These are phyloP conservation scores for Oropetium thomaeum DNA, from an alignment of 176 grass and related monocot genomes.

Conservation along the genomic window DNA sequence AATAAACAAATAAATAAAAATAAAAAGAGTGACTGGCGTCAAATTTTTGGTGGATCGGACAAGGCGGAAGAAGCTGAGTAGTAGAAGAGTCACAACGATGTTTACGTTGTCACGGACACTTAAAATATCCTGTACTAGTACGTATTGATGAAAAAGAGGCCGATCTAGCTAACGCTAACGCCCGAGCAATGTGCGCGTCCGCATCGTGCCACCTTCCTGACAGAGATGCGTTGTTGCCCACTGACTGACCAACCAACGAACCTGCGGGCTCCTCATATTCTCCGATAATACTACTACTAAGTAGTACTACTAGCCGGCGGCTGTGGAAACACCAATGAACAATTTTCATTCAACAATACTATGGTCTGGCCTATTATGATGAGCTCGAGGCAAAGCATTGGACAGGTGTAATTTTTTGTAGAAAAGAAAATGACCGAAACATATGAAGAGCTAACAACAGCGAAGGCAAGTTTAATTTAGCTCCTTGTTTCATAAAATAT, in stretches of 20 bases:
- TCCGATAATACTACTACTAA: too few species aligned
- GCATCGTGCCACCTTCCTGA: slow-evolving; percentile 34
- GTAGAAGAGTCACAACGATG: not conserved
- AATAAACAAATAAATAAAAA: too few species aligned
- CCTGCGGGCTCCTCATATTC: not conserved
- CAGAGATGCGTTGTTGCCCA: not conserved
- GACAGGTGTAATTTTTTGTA: slow-evolving; percentile 16
- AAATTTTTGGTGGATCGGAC: slow-evolving; percentile 7
- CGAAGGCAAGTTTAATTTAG: slow-evolving; percentile 23
- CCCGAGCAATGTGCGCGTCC: slow-evolving; percentile 34
- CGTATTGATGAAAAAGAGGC: not conserved
- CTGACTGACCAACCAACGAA: slow-evolving; percentile 31
- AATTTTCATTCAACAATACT: not conserved
- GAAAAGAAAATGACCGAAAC: too few species aligned
- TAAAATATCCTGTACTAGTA: not conserved
- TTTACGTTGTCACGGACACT: not conserved
- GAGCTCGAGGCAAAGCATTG: not conserved
- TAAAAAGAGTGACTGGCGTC: too few species aligned
- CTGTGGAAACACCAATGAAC: not conserved
- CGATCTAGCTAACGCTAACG: too few species aligned
- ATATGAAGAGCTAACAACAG: too few species aligned
- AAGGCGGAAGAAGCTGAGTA: not conserved
- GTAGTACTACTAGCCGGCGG: too few species aligned
- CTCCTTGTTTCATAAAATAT: too few species aligned
- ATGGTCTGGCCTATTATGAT: not conserved